Evolutionary conservation across 2,329 filamentous ascomycete species (phyloP).

Genomic region (Neonectria ditissima): DNA sequence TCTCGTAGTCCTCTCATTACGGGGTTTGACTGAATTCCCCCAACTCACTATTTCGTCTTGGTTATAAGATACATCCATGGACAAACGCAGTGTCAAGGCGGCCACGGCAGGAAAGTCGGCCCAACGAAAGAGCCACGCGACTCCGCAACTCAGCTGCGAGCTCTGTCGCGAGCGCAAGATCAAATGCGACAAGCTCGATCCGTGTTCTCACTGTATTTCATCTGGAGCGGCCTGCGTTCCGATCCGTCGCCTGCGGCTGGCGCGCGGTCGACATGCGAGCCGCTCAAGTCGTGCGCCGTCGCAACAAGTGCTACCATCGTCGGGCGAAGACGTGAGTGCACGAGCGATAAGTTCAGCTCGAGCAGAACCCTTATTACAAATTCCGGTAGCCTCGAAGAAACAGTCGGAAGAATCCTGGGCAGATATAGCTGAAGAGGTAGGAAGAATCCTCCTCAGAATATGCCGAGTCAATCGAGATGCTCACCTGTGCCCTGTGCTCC

Average conservation of each 20-base stretch:
- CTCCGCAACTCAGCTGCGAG: slow-evolving; percentile 30
- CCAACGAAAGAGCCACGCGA: not conserved
- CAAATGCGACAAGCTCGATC: slow-evolving; percentile 39
- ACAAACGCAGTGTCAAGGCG: not conserved
- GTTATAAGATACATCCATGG: not conserved
- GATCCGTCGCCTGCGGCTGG: slow-evolving; percentile 30
- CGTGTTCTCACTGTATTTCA: slow-evolving; percentile 36
- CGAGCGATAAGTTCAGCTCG: not conserved
- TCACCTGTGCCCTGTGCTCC: not conserved
- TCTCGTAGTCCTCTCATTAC: not conserved
- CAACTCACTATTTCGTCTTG: too few relatives aligned
- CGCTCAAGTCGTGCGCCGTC: slow-evolving; percentile 17
- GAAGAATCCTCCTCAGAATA: not conserved
- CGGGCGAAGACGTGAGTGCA: too few relatives aligned
- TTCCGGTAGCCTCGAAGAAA: not conserved
- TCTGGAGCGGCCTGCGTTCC: slow-evolving; percentile 30
- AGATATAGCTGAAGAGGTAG: slow-evolving; percentile 16
- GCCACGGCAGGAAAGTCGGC: not conserved
- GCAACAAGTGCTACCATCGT: not conserved
- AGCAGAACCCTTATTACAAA: not conserved
- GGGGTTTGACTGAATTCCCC: not conserved
- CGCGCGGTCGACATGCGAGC: slow-evolving; percentile 33
- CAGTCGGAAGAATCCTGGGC: slow-evolving; percentile 2
- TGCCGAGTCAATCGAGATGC: not conserved
- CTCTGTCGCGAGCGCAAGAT: slow-evolving; percentile 37